Evolutionary conservation across 169 alveolate genomes (phyloP).

Genomic region (Eimeria necatrix): DNA sequence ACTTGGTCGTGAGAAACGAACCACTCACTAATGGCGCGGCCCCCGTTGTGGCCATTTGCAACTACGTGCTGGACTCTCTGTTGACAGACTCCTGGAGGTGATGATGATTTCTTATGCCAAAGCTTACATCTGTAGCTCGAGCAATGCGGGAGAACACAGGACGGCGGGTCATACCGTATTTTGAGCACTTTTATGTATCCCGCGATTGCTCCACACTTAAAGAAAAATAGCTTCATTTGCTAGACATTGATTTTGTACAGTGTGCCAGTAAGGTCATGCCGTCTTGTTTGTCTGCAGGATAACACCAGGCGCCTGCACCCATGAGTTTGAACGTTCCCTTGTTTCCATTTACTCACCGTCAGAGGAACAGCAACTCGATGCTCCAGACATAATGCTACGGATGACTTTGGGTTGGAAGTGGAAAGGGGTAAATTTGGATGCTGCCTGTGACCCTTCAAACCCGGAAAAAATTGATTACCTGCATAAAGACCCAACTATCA

Average conservation of each 20-base stretch:
- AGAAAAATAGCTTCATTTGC: too few relatives aligned
- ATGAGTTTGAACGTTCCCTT: constrained; percentile 88
- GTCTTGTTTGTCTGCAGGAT: constrained; percentile 41
- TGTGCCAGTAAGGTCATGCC: too few relatives aligned
- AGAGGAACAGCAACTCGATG: constrained; percentile 90
- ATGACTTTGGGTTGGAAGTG: constrained; percentile 92
- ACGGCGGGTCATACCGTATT: too few relatives aligned
- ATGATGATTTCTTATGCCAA: neutral
- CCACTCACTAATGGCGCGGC: constrained; percentile 83
- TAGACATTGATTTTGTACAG: too few relatives aligned
- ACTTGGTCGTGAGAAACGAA: constrained; percentile 82
- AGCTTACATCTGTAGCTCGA: too few relatives aligned
- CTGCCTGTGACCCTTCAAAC: constrained; percentile 21
- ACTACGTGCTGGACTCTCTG: constrained; percentile 90
- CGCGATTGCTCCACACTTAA: too few relatives aligned
- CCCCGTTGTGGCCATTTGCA: constrained; percentile 87
- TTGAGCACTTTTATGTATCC: too few relatives aligned
- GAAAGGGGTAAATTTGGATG: constrained; percentile 54
- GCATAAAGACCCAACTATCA: constrained; percentile 82
- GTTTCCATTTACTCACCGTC: constrained; percentile 88
- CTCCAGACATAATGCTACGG: constrained; percentile 93
- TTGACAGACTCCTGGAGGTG: constrained; percentile 90
- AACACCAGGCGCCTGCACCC: constrained; percentile 77
- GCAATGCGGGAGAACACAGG: too few relatives aligned
- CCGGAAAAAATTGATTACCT: constrained; percentile 49